Base-by-base conservation (phyloP, 306 rosid genomes). In the Vigna reflexopilosa region DNA sequence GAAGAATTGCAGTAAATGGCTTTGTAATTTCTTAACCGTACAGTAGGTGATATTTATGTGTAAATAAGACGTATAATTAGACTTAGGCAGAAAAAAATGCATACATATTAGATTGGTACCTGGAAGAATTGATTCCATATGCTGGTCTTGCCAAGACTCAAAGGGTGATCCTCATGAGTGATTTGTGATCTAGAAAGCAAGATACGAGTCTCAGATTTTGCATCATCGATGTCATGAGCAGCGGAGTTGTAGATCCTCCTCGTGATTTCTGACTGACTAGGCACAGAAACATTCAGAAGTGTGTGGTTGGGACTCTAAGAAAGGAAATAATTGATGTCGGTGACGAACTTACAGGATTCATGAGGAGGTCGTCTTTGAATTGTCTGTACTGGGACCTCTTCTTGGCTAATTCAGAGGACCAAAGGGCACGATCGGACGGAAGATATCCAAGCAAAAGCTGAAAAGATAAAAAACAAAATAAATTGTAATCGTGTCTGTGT, bases 211-310 rank as follows among this genome's bases (percentile, higher is more conserved):
- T 84, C 86, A 83, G 67, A 63, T 78, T 82, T 86, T 8, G 86
- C 52, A 22, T 92, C 95, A 15, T 90, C 90, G 19, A 81, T 81
- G 70, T 89, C 95, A 65, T 11, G 72, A 82, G 51, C 75, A 71
- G 77, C 50, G 16, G 88, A 70, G 61, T 77, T 86, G 76, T 72
- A 91, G 87, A 86, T 72, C 86, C 81, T 94, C 95, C 97, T 88
- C 17, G 97, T 75, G 80, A 94, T 86, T 85, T 94, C 98, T 89
- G 98, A 92, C 98, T 94, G 87, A 89, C 98, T 92, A 94, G 98
- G 91, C 96, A 92, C 88, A 86, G 72, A 88, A 85, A 90, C 75
- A 90, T 86, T 94, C 83, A 97, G 85, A 67, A 11, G 36, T 67
- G 19, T 66, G 72, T 20, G 19, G 71, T 19, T 42, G 71, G 48